Conservation (phyloP, 1,284 basidiomycete genomes). For the Ganoderma resinaceum region DNA sequence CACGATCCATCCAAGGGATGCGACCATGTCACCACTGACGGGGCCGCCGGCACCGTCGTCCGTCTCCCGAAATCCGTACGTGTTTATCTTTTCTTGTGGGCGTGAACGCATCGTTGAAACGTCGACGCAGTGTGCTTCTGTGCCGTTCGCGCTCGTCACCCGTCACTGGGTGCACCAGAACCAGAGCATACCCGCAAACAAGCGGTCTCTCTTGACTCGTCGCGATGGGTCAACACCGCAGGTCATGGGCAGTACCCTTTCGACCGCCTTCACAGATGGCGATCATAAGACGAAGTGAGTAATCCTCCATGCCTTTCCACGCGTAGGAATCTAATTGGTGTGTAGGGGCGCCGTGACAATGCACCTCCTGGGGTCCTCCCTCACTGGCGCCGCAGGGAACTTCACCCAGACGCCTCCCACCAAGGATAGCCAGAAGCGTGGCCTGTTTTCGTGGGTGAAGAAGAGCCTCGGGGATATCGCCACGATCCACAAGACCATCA, state of each 20-base stretch:
- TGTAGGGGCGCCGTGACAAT: conserved; percentile 47
- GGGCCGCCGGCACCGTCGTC: conserved; percentile 57
- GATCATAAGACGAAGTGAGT: conserved; percentile 41
- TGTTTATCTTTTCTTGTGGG: conserved; percentile 14
- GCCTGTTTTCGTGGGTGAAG: conserved; percentile 18
- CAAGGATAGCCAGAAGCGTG: conserved; percentile 17
- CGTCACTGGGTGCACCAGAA: conserved; percentile 46
- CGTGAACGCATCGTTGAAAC: neutral
- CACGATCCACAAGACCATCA: conserved; percentile 34
- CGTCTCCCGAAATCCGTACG: conserved; percentile 58
- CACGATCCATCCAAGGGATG: conserved; percentile 45
- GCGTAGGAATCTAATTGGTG: conserved; percentile 1
- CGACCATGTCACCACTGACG: conserved; percentile 51
- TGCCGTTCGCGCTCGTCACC: conserved; percentile 59
- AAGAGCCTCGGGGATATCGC: conserved; percentile 10
- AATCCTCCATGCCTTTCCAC: neutral
- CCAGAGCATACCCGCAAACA: conserved; percentile 48
- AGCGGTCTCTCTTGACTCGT: conserved; percentile 42
- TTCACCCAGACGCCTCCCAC: conserved; percentile 36
- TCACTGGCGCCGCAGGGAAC: conserved; percentile 47
- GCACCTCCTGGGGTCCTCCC: conserved; percentile 47
- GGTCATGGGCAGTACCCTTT: conserved; percentile 52
- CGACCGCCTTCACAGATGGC: conserved; percentile 49
- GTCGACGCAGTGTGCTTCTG: conserved; percentile 48
- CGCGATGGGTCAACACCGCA: conserved; percentile 42